Base-by-base conservation (phyloP, 495 filamentous ascomycete species). In the Aspergillus sclerotioniger region DNA sequence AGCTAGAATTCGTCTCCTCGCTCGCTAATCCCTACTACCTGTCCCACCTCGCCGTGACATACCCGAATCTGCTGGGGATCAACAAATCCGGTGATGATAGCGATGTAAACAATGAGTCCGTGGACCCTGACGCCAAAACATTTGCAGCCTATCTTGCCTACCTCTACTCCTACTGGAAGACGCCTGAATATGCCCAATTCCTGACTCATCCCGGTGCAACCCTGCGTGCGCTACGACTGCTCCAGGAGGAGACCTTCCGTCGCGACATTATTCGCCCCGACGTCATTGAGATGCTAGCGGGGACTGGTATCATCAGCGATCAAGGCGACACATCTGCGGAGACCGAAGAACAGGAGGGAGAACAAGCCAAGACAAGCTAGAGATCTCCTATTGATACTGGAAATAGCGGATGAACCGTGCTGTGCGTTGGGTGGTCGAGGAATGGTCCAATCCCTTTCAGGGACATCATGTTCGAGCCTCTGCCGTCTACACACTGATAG, bases 1-100 rank as follows among this genome's bases (percentile, higher is more conserved):
- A 76, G 53, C 68, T 70, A 32, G 73, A 95, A 81, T 95, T 96
- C 65, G 90, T 95, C 43, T 89, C 91, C 64, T 84, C 86, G n/a
- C 88, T 96, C 53, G 84, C 85, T 59, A 92, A 92, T 65, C 91
- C 91, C 0, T 80, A 82, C 67, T 95, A 96, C 73, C 81, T 96
- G 29, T 90, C 90, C 62, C 85, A 92, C 62, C 85, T 96, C 16
- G 91, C 89, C 2, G 82, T 85, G 33, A 85, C 58, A 48, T 78
- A 77, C 48, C 83, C 67, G 76, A 84, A 72, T 53, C 68, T 78
- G 3, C 67, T 80, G 48, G 74, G 76, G 0, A 74, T 76, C 53
- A 71, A 71, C 8, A 65, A 56, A 16, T 59, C 62, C 46, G 57
- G 57, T 64, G 77, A 76, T 31, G 70, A 77, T 16, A 62, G 59